Evolutionary conservation across 257 asterid species (phyloP).

Genomic region (Solanum dulcamara): DNA sequence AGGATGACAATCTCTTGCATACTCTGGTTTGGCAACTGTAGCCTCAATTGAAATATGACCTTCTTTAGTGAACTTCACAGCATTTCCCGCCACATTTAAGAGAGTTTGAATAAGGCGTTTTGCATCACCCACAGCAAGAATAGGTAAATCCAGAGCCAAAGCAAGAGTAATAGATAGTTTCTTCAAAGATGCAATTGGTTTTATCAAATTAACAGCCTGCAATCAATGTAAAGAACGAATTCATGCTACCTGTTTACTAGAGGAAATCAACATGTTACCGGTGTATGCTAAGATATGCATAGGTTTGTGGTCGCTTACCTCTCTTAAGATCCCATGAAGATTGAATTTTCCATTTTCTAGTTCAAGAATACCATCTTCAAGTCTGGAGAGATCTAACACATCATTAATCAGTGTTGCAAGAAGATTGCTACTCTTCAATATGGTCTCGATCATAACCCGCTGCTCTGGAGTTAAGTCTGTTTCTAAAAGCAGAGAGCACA

Average conservation of each 20-base stretch:
- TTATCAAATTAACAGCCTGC: constrained; percentile 54
- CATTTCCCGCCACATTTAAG: constrained; percentile 48
- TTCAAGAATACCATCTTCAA: constrained; percentile 66
- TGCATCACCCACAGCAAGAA: constrained; percentile 49
- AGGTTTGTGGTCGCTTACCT: constrained; percentile 23
- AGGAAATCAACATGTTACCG: background rate
- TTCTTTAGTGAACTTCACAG: constrained; percentile 62
- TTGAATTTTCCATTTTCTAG: constrained; percentile 37
- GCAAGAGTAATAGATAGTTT: constrained; percentile 37
- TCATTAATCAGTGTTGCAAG: constrained; percentile 57
- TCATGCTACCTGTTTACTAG: background rate
- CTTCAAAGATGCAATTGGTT: constrained; percentile 62
- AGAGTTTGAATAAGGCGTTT: constrained; percentile 53
- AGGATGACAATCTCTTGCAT: constrained; percentile 34
- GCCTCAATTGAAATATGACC: constrained; percentile 45
- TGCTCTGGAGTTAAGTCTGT: constrained; percentile 60
- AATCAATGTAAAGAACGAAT: background rate
- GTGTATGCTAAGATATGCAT: background rate
- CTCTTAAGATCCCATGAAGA: constrained; percentile 42
- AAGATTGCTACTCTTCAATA: constrained; percentile 62
- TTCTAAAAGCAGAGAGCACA: constrained; percentile 63
- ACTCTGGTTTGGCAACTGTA: constrained; percentile 46
- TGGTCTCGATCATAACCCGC: constrained; percentile 58
- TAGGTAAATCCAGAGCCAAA: constrained; percentile 43
- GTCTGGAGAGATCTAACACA: constrained; percentile 61